A percentile compares a stretch with the other conserved stretches of the same genome.
Evolutionary conservation across 2,329 filamentous ascomycete species (phyloP).

Genomic region (Alternaria sp.): DNA sequence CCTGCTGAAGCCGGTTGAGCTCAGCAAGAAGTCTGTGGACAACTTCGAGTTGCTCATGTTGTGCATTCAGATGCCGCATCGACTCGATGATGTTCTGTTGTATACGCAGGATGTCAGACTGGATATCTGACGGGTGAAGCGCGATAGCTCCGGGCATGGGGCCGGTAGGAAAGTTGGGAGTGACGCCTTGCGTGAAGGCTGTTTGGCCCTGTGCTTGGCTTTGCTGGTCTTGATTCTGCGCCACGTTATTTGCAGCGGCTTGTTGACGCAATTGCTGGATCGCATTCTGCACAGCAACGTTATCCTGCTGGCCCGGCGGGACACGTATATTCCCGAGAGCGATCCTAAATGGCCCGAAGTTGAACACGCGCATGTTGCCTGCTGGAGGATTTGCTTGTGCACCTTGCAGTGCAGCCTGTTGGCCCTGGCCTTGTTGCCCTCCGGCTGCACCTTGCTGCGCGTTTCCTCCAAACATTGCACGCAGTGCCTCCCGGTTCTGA

Average conservation of each 20-base stretch:
- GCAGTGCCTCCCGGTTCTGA: slow-evolving; percentile 27
- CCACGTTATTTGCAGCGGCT: slow-evolving; percentile 34
- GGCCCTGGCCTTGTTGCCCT: slow-evolving; percentile 28
- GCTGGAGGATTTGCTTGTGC: slow-evolving; percentile 36
- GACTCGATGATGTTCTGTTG: slow-evolving; percentile 51
- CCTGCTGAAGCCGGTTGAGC: slow-evolving; percentile 45
- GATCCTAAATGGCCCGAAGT: slow-evolving; percentile 48
- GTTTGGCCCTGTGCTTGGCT: slow-evolving; percentile 25
- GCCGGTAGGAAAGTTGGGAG: slow-evolving; percentile 18
- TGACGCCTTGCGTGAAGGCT: slow-evolving; percentile 20
- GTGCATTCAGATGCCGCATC: slow-evolving; percentile 45
- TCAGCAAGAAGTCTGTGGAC: slow-evolving; percentile 45
- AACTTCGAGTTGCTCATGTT: slow-evolving; percentile 48
- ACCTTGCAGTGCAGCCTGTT: slow-evolving; percentile 25
- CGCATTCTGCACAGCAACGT: slow-evolving; percentile 35
- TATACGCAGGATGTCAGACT: slow-evolving; percentile 48
- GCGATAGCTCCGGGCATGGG: slow-evolving; percentile 33
- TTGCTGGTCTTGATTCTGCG: slow-evolving; percentile 32
- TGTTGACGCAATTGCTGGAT: slow-evolving; percentile 38
- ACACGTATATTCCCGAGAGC: slow-evolving; percentile 48
- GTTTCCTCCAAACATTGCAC: slow-evolving; percentile 33
- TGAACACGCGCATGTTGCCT: slow-evolving; percentile 50
- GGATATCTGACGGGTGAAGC: slow-evolving; percentile 46
- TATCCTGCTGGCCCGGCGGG: slow-evolving; percentile 39
- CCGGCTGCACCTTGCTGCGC: slow-evolving; percentile 29